Evolutionary conservation across 352 stramenopile species (phyloP).

Genomic region (Globisporangium apiculatum): DNA sequence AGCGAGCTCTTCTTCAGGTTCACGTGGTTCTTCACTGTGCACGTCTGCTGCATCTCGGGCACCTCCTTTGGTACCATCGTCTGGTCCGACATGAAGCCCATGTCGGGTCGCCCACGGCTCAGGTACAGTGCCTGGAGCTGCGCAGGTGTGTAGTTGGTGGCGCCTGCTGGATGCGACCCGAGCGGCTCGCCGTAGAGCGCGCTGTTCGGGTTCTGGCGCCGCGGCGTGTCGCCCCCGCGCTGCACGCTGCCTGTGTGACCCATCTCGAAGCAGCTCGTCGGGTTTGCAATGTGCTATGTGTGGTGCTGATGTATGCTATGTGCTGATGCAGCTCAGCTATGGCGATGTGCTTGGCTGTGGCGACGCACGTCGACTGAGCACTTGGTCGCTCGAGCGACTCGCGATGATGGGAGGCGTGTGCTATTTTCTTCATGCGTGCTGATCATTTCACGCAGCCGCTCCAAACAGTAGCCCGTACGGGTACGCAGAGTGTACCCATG

Average conservation of each 20-base stretch:
- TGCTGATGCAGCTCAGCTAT: no score
- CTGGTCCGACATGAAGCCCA: conserved; percentile 84
- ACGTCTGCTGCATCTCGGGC: conserved; percentile 80
- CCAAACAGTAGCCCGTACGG: neutral
- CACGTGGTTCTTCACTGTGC: conserved; percentile 77
- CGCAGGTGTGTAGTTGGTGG: conserved; percentile 62
- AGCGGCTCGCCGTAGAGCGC: conserved; percentile 64
- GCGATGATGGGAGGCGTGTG: no score
- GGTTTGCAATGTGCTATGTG: no score
- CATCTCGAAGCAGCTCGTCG: conserved; percentile 21
- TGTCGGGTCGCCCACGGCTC: conserved; percentile 65
- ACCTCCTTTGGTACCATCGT: conserved; percentile 34
- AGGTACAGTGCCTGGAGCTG: conserved; percentile 82
- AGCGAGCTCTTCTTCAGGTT: conserved; percentile 80
- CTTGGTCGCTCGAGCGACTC: no score
- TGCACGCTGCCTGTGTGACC: conserved; percentile 72
- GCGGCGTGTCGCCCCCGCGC: conserved; percentile 17
- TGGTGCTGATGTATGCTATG: no score
- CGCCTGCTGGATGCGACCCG: conserved; percentile 19
- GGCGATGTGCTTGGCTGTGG: no score
- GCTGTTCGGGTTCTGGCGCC: conserved; percentile 18
- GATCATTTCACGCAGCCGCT: neutral
- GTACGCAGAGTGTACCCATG: neutral
- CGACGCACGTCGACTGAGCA: no score
- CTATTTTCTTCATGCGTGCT: neutral